A percentile compares a stretch with the other conserved stretches of the same genome.
phyloP scores from a whole-genome alignment of 2,329 filamentous ascomycete genomes.

The Ophiostoma ulmi region DNA sequence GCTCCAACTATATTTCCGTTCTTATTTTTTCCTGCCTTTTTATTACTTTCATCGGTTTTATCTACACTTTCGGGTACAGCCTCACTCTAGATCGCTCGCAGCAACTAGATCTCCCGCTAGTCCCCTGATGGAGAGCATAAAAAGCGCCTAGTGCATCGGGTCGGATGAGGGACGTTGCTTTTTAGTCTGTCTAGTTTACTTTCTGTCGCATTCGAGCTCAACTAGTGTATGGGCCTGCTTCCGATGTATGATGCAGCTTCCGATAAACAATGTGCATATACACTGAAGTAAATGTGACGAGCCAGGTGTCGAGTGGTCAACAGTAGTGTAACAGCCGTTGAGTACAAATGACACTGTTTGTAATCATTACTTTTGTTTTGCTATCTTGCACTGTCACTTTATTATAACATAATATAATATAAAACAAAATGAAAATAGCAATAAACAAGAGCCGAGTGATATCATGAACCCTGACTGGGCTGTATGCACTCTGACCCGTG shows the following conservation, averaged over 20 bases:
- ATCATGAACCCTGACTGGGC: no score
- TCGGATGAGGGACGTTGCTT: constrained; percentile 1
- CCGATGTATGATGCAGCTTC: not conserved
- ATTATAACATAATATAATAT: not conserved
- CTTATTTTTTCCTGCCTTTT: not conserved
- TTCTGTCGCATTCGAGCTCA: not conserved
- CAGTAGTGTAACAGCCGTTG: not conserved
- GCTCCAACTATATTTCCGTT: not conserved
- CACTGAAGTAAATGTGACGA: not conserved
- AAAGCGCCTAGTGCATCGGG: not conserved
- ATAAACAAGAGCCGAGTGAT: no score
- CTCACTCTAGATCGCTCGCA: not conserved
- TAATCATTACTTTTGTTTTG: not conserved
- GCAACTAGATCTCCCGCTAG: not conserved
- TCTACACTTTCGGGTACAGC: not conserved
- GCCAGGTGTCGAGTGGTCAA: not conserved
- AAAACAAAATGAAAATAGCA: no score
- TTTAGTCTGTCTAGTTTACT: not conserved
- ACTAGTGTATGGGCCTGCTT: not conserved
- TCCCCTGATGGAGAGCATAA: not conserved
- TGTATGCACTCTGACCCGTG: no score
- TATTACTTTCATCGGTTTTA: not conserved
- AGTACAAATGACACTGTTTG: not conserved
- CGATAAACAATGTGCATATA: not conserved
- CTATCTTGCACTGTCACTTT: not conserved